Base-by-base conservation (phyloP, 192 early-diverging fungal species). In the Rhizophlyctis rosea region DNA sequence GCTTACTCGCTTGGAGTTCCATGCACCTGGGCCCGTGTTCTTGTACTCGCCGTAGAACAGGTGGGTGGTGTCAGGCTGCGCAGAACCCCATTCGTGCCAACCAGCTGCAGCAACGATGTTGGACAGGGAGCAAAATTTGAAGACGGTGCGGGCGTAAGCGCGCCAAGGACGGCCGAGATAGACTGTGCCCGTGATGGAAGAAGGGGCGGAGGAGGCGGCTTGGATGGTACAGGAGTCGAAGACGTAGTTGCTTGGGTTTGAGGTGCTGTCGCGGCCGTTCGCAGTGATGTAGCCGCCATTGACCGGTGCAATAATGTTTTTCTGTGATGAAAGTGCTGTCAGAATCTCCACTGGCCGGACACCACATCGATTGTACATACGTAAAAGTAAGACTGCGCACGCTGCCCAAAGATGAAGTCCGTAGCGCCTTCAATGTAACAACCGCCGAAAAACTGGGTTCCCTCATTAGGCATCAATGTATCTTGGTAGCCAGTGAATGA, bases 331-430 rank as follows among this genome's bases (percentile, higher is more conserved):
- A n/a, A n/a, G n/a, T n/a, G n/a, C n/a, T n/a, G n/a, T n/a, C n/a
- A n/a, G n/a, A n/a, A n/a, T n/a, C n/a, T n/a, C n/a, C n/a, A n/a
- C n/a, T n/a, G n/a, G n/a, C n/a, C n/a, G n/a, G n/a, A n/a, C n/a
- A n/a, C n/a, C n/a, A n/a, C n/a, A n/a, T n/a, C n/a, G n/a, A n/a
- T n/a, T n/a, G n/a, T n/a, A n/a, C n/a, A n/a, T n/a, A n/a, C n/a
- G n/a, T n/a, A n/a, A 30, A 54, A 54, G 52, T 54, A 54, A 28
- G 52, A 23, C 52, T 54, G 7, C 24, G 9, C 13, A 30, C 31
- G 31, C 31, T 54, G 52, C 52, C 52, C 52, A 21, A 54, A 54
- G 21, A 54, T 54, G 21, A 28, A 54, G 52, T 54, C 52, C 7
- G 31, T 30, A 30, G 52, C 52, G 7, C 52, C 52, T 23, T 54